These are phyloP conservation scores for Tetracladium marchalianum DNA, from an alignment of 495 filamentous ascomycete species.

Conservation along the genomic window DNA sequence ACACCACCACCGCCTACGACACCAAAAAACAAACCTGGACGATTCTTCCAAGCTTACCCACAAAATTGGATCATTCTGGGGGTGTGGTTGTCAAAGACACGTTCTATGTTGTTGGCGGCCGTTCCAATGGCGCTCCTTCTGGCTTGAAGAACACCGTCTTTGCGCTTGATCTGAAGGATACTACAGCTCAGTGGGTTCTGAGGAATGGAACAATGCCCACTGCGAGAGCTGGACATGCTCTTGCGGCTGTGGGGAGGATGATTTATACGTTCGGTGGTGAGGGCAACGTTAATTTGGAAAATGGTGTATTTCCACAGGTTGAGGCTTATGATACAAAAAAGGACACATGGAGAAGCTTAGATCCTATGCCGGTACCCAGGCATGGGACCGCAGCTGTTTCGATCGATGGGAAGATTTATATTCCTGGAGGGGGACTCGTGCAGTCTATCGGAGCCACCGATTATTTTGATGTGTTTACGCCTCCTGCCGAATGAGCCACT, in stretches of 20 bases:
- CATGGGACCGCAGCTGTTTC: constrained; percentile 28
- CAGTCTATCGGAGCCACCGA: no score
- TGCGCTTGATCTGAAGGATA: background rate
- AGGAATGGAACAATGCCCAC: constrained; percentile 22
- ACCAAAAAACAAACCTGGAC: constrained; percentile 21
- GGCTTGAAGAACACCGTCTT: background rate
- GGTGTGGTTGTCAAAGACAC: constrained; percentile 21
- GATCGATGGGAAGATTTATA: constrained; percentile 21
- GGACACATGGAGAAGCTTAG: constrained; percentile 20
- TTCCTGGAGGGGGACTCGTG: constrained; percentile 6
- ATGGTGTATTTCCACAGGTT: constrained; percentile 22
- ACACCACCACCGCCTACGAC: constrained; percentile 25
- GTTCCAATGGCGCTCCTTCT: background rate
- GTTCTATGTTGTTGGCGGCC: constrained; percentile 27
- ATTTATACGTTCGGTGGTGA: constrained; percentile 34
- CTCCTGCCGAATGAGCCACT: no score
- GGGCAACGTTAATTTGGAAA: constrained; percentile 21
- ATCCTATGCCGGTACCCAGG: constrained; percentile 23
- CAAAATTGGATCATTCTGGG: constrained; percentile 26
- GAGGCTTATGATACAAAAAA: constrained; percentile 27
- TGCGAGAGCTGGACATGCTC: constrained; percentile 24
- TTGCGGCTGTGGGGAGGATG: constrained; percentile 21
- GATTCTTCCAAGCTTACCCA: constrained; percentile 19
- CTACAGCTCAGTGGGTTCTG: background rate
- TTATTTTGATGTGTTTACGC: no score